Base-by-base conservation (phyloP, 768 basidiomycete species). In the Favolaschia claudopus region DNA sequence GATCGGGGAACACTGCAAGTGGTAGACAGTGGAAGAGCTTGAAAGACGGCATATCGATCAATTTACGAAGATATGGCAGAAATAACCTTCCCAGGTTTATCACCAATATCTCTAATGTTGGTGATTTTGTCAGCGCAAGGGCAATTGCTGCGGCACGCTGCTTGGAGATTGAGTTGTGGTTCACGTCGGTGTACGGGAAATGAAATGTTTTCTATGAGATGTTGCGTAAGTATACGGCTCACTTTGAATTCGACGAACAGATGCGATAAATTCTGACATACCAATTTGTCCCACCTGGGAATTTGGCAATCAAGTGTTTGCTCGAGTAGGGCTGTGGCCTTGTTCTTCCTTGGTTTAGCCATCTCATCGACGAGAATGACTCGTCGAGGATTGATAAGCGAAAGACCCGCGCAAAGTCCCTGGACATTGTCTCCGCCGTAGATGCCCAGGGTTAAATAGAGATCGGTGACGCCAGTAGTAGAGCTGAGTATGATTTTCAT, bases 401-500 rank as follows among this genome's bases (percentile, higher is more conserved):
- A 20, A 36, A 55, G 54, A 3, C 54, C 54, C 25, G 19, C 38
- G 43, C 54, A 47, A 22, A 55, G 33, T 15, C 54, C 54, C 9
- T n/a, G 2, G 22, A 45, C 43, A 22, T 29, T 29, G 44, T 55
- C 54, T n/a, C 29, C 12, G 31, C 15, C 43, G 32, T 29, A 46
- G 12, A 55, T 47, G 34, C 8, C 25, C 19, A 55, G 28, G 9
- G 54, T n/a, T 7, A 57, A 7, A 32, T 51, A 57, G 2, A 62
- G 22, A 27, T 62, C 60, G 17, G 55, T 56, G 13, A 53, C 24
- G 27, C 57, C 57, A 12, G 50, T 34, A n/a, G 42, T 38, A 14
- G 25, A 14, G 46, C 52, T 22, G 24, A 60, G 46, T 3, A 62
- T 56, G 29, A 38, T 51, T 15, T 34, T 34, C 43, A 62, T 62